Evolutionary conservation across 768 basidiomycete species (phyloP).

Genomic region (Boletellus emodensis): DNA sequence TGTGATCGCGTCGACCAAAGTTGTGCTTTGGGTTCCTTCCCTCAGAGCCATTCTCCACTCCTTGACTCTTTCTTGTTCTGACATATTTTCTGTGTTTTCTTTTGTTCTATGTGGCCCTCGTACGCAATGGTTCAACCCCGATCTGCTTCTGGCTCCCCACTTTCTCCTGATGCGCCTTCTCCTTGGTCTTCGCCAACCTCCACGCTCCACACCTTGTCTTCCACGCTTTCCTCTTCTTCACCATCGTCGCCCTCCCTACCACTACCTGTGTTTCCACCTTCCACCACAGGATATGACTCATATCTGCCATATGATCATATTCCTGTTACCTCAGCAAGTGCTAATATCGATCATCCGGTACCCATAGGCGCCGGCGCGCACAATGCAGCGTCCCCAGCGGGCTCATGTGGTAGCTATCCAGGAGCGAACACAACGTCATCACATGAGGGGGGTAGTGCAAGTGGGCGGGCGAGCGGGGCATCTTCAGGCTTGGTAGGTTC

Average conservation of each 20-base stretch:
- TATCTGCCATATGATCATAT: background rate
- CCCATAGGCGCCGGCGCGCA: constrained; percentile 16
- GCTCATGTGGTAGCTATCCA: constrained; percentile 22
- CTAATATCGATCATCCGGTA: constrained; percentile 8
- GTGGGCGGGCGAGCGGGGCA: constrained; percentile 10
- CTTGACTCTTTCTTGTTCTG: background rate
- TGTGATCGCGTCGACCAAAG: background rate
- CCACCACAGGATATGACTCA: background rate
- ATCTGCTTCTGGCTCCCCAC: background rate
- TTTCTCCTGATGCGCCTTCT: background rate
- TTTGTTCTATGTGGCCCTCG: background rate
- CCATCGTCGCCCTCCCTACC: background rate
- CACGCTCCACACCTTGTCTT: constrained; percentile 2
- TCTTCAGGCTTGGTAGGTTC: constrained; percentile 13
- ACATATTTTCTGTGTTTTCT: background rate
- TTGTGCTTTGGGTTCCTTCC: background rate
- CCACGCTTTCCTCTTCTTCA: constrained; percentile 3
- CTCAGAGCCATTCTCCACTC: background rate
- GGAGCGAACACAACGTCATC: constrained; percentile 21
- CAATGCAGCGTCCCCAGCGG: constrained; percentile 19
- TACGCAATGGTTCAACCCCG: constrained; percentile 8
- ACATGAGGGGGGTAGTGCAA: constrained; percentile 11
- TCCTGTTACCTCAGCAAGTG: background rate
- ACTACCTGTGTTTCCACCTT: background rate
- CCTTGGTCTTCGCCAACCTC: background rate